Conservation (phyloP, 371 early-diverging fungal species). For the Syncephalastrum racemosum region DNA sequence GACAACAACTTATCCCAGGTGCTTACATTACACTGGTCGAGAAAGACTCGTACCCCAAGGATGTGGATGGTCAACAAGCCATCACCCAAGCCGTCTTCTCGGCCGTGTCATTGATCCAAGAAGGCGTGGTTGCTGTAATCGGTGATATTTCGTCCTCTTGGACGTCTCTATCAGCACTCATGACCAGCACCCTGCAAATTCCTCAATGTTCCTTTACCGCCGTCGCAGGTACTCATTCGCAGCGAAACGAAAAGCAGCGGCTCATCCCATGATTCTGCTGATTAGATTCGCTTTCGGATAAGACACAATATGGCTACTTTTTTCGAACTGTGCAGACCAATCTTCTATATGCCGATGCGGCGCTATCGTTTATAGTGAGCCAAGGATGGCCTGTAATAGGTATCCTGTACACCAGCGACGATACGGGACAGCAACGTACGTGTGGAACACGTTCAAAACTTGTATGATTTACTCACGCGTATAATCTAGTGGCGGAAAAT, state of each 20-base stretch:
- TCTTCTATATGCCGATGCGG: constrained; percentile 50
- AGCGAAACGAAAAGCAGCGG: not conserved
- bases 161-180: constrained; percentile 53
- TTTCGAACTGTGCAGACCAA: constrained; percentile 60
- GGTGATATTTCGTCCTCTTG: constrained; percentile 64
- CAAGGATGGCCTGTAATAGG: constrained; percentile 58
- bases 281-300: constrained; percentile 55
- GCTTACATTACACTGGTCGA: constrained; percentile 59
- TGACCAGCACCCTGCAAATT: constrained; percentile 60
- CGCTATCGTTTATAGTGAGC: constrained; percentile 49
- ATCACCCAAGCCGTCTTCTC: constrained; percentile 57
- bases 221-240: constrained; percentile 46
- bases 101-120: constrained; percentile 55
- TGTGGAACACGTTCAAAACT: not conserved
- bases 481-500: constrained; percentile 47
- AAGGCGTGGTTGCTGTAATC: constrained; percentile 57
- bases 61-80: constrained; percentile 43
- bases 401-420: constrained; percentile 52
- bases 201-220: constrained; percentile 67
- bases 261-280: constrained; percentile 2
- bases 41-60: constrained; percentile 57
- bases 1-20: constrained; percentile 51
- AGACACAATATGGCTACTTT: constrained; percentile 56
- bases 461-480: not conserved
- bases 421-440: constrained; percentile 55